Evolutionary conservation across 345 rosid species (phyloP).

Genomic region (Pseudoturritis turrita): DNA sequence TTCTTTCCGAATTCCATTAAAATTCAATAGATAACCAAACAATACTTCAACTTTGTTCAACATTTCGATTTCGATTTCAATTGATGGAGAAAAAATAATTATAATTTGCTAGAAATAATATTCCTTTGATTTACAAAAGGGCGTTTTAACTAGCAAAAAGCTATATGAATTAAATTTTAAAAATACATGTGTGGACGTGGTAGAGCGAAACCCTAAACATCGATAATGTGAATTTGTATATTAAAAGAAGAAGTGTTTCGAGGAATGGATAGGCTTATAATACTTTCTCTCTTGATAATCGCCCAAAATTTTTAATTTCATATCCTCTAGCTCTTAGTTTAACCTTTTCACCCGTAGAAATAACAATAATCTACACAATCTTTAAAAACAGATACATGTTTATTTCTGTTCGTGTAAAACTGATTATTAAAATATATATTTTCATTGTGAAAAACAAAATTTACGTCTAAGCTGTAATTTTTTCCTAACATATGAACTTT

Average conservation of each 20-base stretch:
- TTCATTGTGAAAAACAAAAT: not conserved
- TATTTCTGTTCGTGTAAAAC: not conserved
- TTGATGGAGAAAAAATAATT: not conserved
- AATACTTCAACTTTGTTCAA: not conserved
- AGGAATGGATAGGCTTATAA: conserved; percentile 25
- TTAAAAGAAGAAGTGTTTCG: conserved; percentile 13
- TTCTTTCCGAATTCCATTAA: not conserved
- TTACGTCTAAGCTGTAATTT: not conserved
- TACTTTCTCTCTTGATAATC: conserved; percentile 12
- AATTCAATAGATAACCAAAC: not conserved
- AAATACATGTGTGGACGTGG: conserved; percentile 20
- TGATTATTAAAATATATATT: not conserved
- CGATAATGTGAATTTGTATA: conserved; percentile 15
- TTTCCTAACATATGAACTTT: too few relatives aligned
- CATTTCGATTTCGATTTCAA: not conserved
- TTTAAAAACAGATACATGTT: not conserved
- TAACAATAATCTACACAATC: not conserved
- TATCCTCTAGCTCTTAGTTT: conserved; percentile 1
- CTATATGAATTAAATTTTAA: not conserved
- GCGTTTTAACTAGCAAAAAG: not conserved
- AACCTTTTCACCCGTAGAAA: not conserved
- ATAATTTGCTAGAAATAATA: not conserved
- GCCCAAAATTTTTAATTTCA: not conserved
- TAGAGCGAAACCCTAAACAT: conserved; percentile 26
- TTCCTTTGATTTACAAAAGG: not conserved